These are phyloP conservation scores for Fusarium ramigenum DNA, from an alignment of 2,329 filamentous ascomycete genomes.

Conservation along the genomic window DNA sequence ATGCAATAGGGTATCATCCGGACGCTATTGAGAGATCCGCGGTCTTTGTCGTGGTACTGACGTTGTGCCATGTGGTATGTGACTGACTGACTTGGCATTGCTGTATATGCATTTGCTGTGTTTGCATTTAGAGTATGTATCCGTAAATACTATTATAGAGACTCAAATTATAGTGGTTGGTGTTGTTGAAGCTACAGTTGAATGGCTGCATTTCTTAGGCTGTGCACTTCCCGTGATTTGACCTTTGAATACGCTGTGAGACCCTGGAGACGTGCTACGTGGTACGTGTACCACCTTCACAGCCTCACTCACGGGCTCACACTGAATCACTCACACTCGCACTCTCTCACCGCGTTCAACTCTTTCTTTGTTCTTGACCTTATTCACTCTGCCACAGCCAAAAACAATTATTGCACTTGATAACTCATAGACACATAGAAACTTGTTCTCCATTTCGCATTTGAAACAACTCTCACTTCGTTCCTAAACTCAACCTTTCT, in stretches of 20 bases:
- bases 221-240: neutral
- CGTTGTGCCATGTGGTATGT: slow-evolving; percentile 7
- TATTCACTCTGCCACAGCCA: neutral
- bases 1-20: slow-evolving; percentile 22
- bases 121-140: neutral
- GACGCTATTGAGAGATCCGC: slow-evolving; percentile 19
- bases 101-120: neutral
- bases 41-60: slow-evolving; percentile 9
- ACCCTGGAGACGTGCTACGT: slow-evolving; percentile 12
- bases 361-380: slow-evolving; percentile 19
- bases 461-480: neutral
- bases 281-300: slow-evolving; percentile 31
- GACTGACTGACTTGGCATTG: slow-evolving; percentile 2
- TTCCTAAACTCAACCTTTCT: neutral
- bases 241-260: neutral
- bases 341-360: neutral
- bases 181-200: neutral
- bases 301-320: slow-evolving; percentile 23
- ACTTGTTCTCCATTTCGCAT: neutral
- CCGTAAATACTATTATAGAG: neutral
- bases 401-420: neutral
- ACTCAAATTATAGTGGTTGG: neutral
- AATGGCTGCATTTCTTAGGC: neutral
- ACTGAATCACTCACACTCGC: neutral
- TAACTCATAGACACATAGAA: neutral